A percentile compares a stretch with the other conserved stretches of the same genome.
phyloP scores from a whole-genome alignment of 2,329 filamentous ascomycete species.

The Penicillium polonicum region DNA sequence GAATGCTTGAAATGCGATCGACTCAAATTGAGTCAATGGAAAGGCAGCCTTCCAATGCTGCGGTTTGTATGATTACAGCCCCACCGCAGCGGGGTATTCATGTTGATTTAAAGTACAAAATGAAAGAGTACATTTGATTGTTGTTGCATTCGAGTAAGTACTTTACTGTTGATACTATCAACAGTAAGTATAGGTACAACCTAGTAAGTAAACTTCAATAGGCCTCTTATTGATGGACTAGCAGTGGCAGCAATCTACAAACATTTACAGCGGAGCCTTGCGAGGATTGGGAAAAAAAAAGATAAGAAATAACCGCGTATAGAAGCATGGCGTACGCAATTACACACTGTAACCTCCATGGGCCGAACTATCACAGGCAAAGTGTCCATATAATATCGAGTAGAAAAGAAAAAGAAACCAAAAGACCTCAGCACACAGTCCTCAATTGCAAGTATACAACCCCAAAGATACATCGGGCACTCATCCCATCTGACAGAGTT shows the following conservation, averaged over 20 bases:
- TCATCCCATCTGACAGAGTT: neutral
- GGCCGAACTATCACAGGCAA: neutral
- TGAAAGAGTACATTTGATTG: neutral
- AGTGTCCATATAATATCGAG: neutral
- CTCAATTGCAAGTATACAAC: neutral
- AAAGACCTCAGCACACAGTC: neutral
- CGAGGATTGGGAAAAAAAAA: neutral
- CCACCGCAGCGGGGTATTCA: neutral
- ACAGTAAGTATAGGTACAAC: neutral
- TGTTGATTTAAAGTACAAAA: neutral
- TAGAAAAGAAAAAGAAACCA: neutral
- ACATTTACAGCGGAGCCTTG: neutral
- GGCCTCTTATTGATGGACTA: neutral
- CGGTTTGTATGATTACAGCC: neutral
- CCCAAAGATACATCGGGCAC: neutral
- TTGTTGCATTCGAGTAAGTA: neutral
- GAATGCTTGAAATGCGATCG: neutral
- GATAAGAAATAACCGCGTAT: neutral
- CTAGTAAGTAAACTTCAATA: too few species aligned
- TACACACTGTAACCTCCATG: neutral
- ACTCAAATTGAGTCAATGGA: neutral
- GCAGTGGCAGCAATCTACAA: neutral
- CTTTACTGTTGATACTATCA: neutral
- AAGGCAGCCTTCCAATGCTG: neutral
- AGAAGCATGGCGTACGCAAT: neutral